Percentiles rank a stretch among this genome's conserved stretches.
Conservation (phyloP, 148 eudicot genomes). For the Amaranthus hypochondriacus region DNA sequence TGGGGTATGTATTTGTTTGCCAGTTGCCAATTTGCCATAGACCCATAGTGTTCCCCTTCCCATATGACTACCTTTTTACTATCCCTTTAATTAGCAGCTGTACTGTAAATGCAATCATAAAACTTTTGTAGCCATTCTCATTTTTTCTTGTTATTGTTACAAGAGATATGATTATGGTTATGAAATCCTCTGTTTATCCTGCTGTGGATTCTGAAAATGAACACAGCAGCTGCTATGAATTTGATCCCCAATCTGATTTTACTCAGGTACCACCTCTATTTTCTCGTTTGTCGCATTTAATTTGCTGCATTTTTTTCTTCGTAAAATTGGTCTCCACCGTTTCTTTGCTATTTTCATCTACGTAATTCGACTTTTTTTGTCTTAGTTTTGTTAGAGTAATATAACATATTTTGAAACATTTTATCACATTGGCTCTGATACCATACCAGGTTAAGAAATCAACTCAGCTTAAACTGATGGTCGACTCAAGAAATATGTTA, state of each 20-base stretch:
- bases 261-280: conserved; percentile 12
- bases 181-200: conserved; percentile 13
- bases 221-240: conserved; percentile 5
- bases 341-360: too few species aligned
- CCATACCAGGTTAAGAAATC: too few species aligned
- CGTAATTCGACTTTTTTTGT: too few species aligned
- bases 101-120: background rate
- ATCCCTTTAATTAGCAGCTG: conserved; percentile 15
- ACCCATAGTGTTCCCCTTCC: conserved; percentile 8
- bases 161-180: too few species aligned
- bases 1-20: conserved; percentile 15
- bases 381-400: background rate
- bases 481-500: too few species aligned
- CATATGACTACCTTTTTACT: background rate
- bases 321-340: background rate
- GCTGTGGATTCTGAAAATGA: conserved; percentile 12
- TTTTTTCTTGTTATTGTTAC: background rate
- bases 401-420: too few species aligned
- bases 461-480: too few species aligned
- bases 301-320: background rate
- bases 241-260: conserved; percentile 19
- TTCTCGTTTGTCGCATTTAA: background rate
- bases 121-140: background rate
- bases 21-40: background rate
- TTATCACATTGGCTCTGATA: too few species aligned